Percentiles rank a stretch among this genome's conserved stretches.
Evolutionary conservation across 1,139 yeast species (phyloP).

Genomic region (Yamadazyma diddensiae): DNA sequence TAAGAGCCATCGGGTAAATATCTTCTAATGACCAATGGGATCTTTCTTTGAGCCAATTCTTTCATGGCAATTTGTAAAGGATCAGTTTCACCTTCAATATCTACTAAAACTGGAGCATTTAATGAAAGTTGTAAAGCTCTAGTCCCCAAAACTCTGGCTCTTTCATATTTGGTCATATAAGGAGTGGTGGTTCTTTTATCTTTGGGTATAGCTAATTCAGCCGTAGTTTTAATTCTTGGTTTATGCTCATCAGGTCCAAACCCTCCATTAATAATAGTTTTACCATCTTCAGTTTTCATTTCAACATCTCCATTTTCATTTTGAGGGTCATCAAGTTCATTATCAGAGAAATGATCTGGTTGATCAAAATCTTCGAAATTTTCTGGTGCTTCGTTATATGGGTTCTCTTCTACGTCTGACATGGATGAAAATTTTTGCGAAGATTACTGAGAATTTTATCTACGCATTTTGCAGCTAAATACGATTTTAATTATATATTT

Average conservation of each 20-base stretch:
- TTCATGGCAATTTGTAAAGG: constrained; percentile 98
- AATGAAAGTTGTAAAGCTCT: constrained; percentile 94
- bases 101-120: constrained; percentile 98
- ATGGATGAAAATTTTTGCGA: constrained; percentile 19
- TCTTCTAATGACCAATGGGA: constrained; percentile 92
- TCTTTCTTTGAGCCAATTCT: constrained; percentile 90
- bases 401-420: constrained; percentile 51
- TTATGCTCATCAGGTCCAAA: constrained; percentile 55
- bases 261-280: constrained; percentile 68
- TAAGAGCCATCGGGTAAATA: constrained; percentile 95
- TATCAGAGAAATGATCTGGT: constrained; percentile 73
- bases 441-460: no score
- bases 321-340: constrained; percentile 47
- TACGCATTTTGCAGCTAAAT: no score
- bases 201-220: constrained; percentile 84
- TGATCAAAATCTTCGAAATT: constrained; percentile 80
- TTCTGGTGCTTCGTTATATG: constrained; percentile 77
- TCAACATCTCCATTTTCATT: constrained; percentile 42
- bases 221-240: constrained; percentile 61
- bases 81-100: constrained; percentile 97
- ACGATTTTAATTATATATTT: no score
- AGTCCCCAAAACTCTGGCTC: constrained; percentile 95
- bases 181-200: constrained; percentile 94
- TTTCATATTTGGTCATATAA: constrained; percentile 96
- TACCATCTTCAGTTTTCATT: constrained; percentile 70